phyloP scores from a whole-genome alignment of 169 alveolate species.

The Eimeria praecox region DNA sequence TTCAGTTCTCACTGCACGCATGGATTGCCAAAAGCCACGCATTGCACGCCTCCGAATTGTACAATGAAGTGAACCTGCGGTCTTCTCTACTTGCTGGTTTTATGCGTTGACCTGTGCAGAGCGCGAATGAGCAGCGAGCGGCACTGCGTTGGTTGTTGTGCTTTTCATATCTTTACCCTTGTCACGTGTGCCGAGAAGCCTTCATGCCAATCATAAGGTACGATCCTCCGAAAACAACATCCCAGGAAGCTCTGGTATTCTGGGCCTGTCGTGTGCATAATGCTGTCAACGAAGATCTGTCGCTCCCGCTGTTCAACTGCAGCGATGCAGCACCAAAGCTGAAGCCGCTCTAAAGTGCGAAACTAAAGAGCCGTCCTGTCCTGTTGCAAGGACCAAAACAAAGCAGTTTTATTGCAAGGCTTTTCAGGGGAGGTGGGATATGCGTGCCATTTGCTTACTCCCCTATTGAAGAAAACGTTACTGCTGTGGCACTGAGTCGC shows the following conservation, averaged over 20 bases:
- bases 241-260: conserved; percentile 81
- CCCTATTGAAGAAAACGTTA: neutral
- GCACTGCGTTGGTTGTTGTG: conserved; percentile 86
- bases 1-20: neutral
- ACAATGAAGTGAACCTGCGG: neutral
- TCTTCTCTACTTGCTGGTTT: neutral
- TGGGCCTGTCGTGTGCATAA: conserved; percentile 90
- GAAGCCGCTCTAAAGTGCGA: neutral
- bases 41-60: neutral
- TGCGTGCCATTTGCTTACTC: neutral
- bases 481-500: neutral
- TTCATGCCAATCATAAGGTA: conserved; percentile 84
- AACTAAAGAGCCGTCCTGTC: neutral
- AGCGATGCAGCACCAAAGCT: conserved; percentile 24
- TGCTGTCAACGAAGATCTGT: conserved; percentile 88
- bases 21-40: neutral
- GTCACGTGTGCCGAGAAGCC: conserved; percentile 89
- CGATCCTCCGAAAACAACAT: conserved; percentile 85
- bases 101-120: conserved; percentile 66
- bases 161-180: conserved; percentile 90
- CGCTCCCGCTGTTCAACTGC: conserved; percentile 71
- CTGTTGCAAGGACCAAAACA: neutral
- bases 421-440: neutral
- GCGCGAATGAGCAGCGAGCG: conserved; percentile 80
- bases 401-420: neutral